A percentile compares a stretch with the other conserved stretches of the same genome.
phyloP scores from a whole-genome alignment of 2,329 filamentous ascomycete genomes.

The Cladorrhinum sp. region DNA sequence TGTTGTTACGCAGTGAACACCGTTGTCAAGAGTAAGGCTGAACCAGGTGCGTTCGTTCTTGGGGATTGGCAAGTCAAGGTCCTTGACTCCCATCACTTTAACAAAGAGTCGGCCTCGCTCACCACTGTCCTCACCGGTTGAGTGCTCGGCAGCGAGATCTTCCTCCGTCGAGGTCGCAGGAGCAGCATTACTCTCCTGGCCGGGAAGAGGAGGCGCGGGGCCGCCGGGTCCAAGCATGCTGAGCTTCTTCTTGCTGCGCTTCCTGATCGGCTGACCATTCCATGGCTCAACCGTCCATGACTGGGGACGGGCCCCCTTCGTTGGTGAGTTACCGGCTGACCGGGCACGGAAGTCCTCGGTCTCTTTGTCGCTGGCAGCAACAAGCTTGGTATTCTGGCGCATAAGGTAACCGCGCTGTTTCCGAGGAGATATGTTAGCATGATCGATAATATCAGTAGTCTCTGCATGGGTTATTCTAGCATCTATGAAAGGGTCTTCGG shows the following conservation, averaged over 20 bases:
- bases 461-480: conserved; percentile 34
- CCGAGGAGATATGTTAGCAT: conserved; percentile 62
- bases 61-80: conserved; percentile 86
- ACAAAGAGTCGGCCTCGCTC: conserved; percentile 92
- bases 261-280: conserved; percentile 71
- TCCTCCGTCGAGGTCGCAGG: conserved; percentile 67
- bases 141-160: conserved; percentile 54
- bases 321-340: conserved; percentile 65
- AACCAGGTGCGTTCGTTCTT: conserved; percentile 91
- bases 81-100: conserved; percentile 97
- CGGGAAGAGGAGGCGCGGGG: conserved; percentile 77
- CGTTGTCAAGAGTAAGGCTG: conserved; percentile 95
- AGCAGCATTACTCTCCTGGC: conserved; percentile 76
- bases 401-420: conserved; percentile 96
- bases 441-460: conserved; percentile 31
- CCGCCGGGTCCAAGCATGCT: conserved; percentile 44
- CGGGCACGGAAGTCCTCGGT: conserved; percentile 52
- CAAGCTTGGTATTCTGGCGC: conserved; percentile 96
- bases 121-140: conserved; percentile 66
- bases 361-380: conserved; percentile 82
- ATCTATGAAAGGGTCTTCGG: conserved; percentile 23
- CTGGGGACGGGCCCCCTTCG: conserved; percentile 76
- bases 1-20: conserved; percentile 95
- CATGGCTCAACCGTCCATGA: conserved; percentile 97
- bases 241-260: conserved; percentile 59